phyloP scores from a whole-genome alignment of 257 asterid species.

The Marsdenia floribunda region DNA sequence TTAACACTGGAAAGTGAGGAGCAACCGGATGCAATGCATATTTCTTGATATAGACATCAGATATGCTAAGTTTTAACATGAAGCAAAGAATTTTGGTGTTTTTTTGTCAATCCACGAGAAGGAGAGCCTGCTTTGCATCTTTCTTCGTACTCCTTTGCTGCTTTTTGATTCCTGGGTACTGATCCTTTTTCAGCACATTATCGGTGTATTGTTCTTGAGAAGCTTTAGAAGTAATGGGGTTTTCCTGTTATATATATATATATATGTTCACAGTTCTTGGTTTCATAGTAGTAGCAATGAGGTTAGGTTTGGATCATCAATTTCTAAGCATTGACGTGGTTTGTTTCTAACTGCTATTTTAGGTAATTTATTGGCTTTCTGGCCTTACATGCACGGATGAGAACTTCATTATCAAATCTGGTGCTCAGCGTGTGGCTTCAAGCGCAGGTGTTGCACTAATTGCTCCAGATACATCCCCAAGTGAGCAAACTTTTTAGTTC shows the following conservation, averaged over 20 bases:
- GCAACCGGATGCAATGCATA: background rate
- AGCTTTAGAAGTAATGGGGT: background rate
- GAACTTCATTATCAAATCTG: slow-evolving; percentile 81
- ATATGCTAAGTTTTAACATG: too few relatives aligned
- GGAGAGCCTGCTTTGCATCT: background rate
- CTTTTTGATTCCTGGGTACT: background rate
- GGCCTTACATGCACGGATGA: slow-evolving; percentile 95
- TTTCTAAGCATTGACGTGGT: background rate
- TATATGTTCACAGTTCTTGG: background rate
- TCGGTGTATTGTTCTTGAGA: background rate
- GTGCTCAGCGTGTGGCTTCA: slow-evolving; percentile 95
- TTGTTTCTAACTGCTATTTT: background rate
- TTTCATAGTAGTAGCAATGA: background rate
- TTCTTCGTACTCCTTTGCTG: background rate
- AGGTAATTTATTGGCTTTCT: slow-evolving; percentile 97
- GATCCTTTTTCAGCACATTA: background rate
- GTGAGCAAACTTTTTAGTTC: slow-evolving; percentile 34
- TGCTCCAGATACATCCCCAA: slow-evolving; percentile 87
- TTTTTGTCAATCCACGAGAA: background rate
- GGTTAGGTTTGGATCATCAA: background rate
- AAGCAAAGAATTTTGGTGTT: too few relatives aligned
- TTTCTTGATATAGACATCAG: background rate
- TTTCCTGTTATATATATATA: background rate
- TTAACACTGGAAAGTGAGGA: background rate
- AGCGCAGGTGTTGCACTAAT: slow-evolving; percentile 68